Percentiles rank a stretch among this genome's conserved stretches.
Evolutionary conservation across 2,329 filamentous ascomycete species (phyloP).

Genomic region (Xylaria sp.): DNA sequence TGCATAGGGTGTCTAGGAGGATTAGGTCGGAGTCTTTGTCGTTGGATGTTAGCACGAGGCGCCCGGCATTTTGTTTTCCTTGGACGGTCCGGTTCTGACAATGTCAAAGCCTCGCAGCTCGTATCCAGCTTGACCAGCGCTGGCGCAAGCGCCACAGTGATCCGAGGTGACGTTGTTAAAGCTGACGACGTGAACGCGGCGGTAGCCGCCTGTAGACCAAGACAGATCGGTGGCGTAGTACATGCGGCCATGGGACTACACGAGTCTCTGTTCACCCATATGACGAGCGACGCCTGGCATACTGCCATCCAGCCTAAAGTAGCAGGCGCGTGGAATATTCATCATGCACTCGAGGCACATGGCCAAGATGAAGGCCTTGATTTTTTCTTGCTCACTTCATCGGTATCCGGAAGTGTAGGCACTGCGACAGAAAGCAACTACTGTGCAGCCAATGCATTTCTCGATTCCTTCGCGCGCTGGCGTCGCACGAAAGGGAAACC

Average conservation of each 20-base stretch:
- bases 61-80: conserved; percentile 49
- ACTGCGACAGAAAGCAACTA: conserved; percentile 52
- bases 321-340: conserved; percentile 37
- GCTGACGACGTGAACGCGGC: conserved; percentile 17
- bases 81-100: conserved; percentile 45
- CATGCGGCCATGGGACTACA: conserved; percentile 52
- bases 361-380: conserved; percentile 39
- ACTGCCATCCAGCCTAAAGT: conserved; percentile 40
- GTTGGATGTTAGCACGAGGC: conserved; percentile 45
- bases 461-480: conserved; percentile 49
- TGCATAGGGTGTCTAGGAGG: conserved; percentile 44
- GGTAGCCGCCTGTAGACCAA: too few relatives aligned
- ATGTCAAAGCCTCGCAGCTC: conserved; percentile 34
- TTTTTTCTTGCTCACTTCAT: conserved; percentile 50
- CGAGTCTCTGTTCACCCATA: conserved; percentile 41
- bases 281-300: conserved; percentile 38
- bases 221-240: conserved; percentile 48
- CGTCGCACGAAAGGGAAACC: conserved; percentile 42
- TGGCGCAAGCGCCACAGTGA: conserved; percentile 19
- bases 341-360: conserved; percentile 2
- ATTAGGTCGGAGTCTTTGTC: conserved; percentile 40
- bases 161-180: conserved; percentile 33
- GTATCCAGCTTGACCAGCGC: conserved; percentile 29
- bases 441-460: conserved; percentile 51
- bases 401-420: conserved; percentile 47